Percentiles rank a stretch among this genome's conserved stretches.
phyloP scores from a whole-genome alignment of 2,329 filamentous ascomycete species.

The Dothideomycetes sp. region DNA sequence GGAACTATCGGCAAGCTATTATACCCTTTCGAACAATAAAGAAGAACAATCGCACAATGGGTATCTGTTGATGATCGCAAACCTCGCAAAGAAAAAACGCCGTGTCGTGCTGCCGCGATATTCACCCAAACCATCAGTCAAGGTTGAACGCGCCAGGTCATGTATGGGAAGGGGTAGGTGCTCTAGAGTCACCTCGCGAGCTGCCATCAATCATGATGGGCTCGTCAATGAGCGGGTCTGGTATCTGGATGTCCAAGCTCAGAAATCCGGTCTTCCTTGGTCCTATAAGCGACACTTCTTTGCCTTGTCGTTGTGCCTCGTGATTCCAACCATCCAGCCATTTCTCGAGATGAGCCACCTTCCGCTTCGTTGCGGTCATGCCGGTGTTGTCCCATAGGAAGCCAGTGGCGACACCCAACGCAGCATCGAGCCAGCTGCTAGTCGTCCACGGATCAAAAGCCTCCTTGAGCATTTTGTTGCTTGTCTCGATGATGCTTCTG shows the following conservation, averaged over 20 bases:
- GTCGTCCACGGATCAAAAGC: slow-evolving; percentile 69
- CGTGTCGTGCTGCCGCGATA: not conserved
- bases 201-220: not conserved
- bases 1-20: no score
- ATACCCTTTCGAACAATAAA: not conserved
- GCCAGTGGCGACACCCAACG: slow-evolving; percentile 72
- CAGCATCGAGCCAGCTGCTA: slow-evolving; percentile 68
- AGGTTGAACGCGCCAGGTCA: no score
- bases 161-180: no score
- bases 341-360: slow-evolving; percentile 57
- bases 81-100: not conserved
- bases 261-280: slow-evolving; percentile 79
- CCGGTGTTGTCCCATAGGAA: slow-evolving; percentile 94
- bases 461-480: slow-evolving; percentile 67
- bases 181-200: no score
- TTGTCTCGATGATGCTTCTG: slow-evolving; percentile 63
- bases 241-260: slow-evolving; percentile 72
- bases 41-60: not conserved
- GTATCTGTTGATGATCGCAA: not conserved
- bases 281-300: slow-evolving; percentile 63
- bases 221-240: slow-evolving; percentile 57
- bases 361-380: slow-evolving; percentile 61
- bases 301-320: slow-evolving; percentile 45
- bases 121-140: no score
- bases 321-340: slow-evolving; percentile 85